Percentiles rank a stretch among this genome's conserved stretches.
Evolutionary conservation across 2,329 filamentous ascomycete species (phyloP).

Genomic region (Aureobasidium mangrovei): DNA sequence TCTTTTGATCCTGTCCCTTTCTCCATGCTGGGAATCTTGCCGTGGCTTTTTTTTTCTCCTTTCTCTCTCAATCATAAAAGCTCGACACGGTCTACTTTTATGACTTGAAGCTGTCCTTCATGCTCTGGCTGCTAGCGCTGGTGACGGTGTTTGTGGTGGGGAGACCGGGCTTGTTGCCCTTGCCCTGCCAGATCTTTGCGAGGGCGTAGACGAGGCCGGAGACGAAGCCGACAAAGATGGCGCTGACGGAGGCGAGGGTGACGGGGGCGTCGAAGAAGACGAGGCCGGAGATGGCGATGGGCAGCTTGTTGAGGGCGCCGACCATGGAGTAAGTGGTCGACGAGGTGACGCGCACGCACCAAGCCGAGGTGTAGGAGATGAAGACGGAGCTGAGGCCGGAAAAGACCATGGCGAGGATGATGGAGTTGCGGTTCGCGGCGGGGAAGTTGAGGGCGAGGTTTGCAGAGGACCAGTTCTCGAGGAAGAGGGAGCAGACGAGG

Average conservation of each 20-base stretch:
- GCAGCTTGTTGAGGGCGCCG: conserved; percentile 93
- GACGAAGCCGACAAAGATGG: conserved; percentile 84
- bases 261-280: conserved; percentile 94
- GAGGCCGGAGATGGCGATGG: conserved; percentile 83
- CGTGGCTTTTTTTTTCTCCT: background rate
- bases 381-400: conserved; percentile 90
- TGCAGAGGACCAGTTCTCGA: conserved; percentile 83
- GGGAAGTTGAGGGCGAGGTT: conserved; percentile 90
- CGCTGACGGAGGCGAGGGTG: conserved; percentile 83
- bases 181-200: conserved; percentile 59
- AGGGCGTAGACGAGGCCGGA: conserved; percentile 86
- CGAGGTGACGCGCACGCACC: conserved; percentile 95
- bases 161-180: conserved; percentile 46
- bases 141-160: conserved; percentile 43
- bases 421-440: conserved; percentile 62
- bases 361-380: conserved; percentile 98
- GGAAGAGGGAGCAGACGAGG: conserved; percentile 66
- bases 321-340: conserved; percentile 99
- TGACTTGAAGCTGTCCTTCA: conserved; percentile 72
- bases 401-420: conserved; percentile 84
- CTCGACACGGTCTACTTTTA: conserved; percentile 24
- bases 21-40: background rate
- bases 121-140: conserved; percentile 86
- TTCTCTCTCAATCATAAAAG: background rate
- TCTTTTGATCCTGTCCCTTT: background rate